Evolutionary conservation across 2,329 filamentous ascomycete genomes (phyloP).

Genomic region (Cadophora gregata): DNA sequence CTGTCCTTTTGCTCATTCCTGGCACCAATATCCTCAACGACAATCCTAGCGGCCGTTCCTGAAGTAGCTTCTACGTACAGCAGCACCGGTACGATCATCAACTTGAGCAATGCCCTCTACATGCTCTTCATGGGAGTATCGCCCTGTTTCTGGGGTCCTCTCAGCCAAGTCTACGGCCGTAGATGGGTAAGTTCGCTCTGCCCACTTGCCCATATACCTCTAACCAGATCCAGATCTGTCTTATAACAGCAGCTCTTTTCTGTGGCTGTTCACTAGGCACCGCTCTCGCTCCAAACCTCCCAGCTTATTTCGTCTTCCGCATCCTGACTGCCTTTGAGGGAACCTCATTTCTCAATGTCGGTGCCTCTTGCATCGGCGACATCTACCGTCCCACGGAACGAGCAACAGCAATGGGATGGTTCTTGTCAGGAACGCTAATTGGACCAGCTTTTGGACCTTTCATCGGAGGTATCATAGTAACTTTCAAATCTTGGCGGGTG

Average conservation of each 20-base stretch:
- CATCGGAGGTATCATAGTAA: conserved; percentile 78
- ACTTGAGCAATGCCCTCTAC: conserved; percentile 77
- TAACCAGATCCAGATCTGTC: conserved; percentile 54
- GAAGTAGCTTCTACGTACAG: conserved; percentile 71
- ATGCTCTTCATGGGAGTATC: conserved; percentile 75
- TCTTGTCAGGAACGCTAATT: conserved; percentile 72
- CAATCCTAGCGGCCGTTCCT: conserved; percentile 74
- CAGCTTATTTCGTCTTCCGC: conserved; percentile 75
- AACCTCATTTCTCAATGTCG: conserved; percentile 75
- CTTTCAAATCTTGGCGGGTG: conserved; percentile 72
- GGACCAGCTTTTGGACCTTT: conserved; percentile 75
- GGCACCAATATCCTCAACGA: conserved; percentile 76
- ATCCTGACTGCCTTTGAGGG: conserved; percentile 77
- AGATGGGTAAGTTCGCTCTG: conserved; percentile 51
- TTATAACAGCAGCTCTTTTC: conserved; percentile 67
- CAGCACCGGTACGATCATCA: conserved; percentile 73
- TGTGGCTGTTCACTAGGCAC: conserved; percentile 74
- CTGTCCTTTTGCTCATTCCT: conserved; percentile 78
- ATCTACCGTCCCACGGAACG: conserved; percentile 69
- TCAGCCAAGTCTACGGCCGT: conserved; percentile 69
- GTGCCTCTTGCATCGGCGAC: conserved; percentile 71
- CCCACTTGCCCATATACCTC: neutral
- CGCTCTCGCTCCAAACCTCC: conserved; percentile 73
- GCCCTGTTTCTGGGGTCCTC: conserved; percentile 74
- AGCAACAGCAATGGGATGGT: conserved; percentile 76